These are phyloP conservation scores for Colletotrichum spaethianum DNA, from an alignment of 2,329 filamentous ascomycete genomes.

Conservation along the genomic window DNA sequence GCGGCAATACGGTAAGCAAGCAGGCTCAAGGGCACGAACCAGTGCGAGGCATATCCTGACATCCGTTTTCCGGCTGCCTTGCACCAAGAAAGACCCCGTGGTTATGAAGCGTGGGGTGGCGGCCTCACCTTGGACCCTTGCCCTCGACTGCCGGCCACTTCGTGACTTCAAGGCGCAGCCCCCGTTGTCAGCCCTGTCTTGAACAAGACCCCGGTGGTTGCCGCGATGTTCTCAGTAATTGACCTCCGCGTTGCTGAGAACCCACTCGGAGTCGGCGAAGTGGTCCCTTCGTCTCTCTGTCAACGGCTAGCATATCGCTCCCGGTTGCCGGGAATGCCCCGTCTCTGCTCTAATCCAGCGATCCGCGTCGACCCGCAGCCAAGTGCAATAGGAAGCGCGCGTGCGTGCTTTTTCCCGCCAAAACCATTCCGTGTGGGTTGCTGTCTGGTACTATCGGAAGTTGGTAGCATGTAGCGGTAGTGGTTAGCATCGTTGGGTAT, in stretches of 20 bases:
- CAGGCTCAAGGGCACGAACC: slow-evolving; percentile 1
- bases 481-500: slow-evolving; percentile 53
- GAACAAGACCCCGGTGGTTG: slow-evolving; percentile 1
- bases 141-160: slow-evolving; percentile 9
- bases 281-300: slow-evolving; percentile 5
- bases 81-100: slow-evolving; percentile 12
- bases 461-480: slow-evolving; percentile 2
- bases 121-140: slow-evolving; percentile 4
- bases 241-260: slow-evolving; percentile 5
- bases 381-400: not conserved
- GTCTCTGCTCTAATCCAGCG: not conserved
- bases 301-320: not conserved
- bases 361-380: slow-evolving; percentile 6
- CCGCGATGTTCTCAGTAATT: not conserved
- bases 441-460: not conserved
- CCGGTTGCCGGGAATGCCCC: slow-evolving; percentile 15
- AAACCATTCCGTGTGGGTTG: not conserved
- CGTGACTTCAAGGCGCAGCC: slow-evolving; percentile 8
- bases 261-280: slow-evolving; percentile 18
- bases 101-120: slow-evolving; percentile 4
- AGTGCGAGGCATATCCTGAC: slow-evolving; percentile 17
- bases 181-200: slow-evolving; percentile 2
- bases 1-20: slow-evolving; percentile 7
- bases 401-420: not conserved
- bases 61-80: slow-evolving; percentile 11